Evolutionary conservation across 129 eudicot genomes (phyloP).

Genomic region (Ambrosia artemisiifolia): DNA sequence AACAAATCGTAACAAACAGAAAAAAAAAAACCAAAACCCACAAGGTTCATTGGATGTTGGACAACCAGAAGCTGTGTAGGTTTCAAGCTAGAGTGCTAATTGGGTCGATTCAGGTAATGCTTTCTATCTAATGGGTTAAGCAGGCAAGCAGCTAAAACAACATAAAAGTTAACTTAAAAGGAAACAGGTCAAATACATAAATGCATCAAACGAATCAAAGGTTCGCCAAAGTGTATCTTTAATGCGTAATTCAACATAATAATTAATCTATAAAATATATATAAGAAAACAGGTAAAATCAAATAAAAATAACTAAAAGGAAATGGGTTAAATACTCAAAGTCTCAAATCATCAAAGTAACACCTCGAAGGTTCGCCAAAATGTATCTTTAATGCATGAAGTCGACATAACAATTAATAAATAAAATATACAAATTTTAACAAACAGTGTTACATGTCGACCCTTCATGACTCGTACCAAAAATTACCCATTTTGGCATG

Average conservation of each 20-base stretch:
- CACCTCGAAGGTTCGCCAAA: background rate
- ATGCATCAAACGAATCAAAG: too few species aligned
- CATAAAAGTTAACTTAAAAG: background rate
- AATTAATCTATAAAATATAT: too few species aligned
- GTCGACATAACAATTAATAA: background rate
- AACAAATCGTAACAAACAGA: background rate
- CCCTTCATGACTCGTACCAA: background rate
- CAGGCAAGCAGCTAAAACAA: background rate
- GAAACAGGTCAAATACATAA: background rate
- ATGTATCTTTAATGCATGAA: background rate
- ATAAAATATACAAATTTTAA: background rate
- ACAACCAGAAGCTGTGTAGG: background rate
- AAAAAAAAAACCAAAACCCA: background rate
- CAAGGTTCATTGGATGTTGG: background rate
- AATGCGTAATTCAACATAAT: too few species aligned
- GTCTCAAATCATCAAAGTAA: background rate
- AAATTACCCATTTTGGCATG: background rate
- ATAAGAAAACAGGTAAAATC: too few species aligned
- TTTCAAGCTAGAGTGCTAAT: background rate
- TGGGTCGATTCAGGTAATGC: background rate
- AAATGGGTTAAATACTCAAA: too few species aligned
- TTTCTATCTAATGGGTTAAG: background rate
- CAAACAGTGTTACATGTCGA: background rate
- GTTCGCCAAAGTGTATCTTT: too few species aligned
- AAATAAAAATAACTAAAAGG: too few species aligned